Evolutionary conservation across 306 rosid genomes (phyloP).

Genomic region (Purshia tridentata): DNA sequence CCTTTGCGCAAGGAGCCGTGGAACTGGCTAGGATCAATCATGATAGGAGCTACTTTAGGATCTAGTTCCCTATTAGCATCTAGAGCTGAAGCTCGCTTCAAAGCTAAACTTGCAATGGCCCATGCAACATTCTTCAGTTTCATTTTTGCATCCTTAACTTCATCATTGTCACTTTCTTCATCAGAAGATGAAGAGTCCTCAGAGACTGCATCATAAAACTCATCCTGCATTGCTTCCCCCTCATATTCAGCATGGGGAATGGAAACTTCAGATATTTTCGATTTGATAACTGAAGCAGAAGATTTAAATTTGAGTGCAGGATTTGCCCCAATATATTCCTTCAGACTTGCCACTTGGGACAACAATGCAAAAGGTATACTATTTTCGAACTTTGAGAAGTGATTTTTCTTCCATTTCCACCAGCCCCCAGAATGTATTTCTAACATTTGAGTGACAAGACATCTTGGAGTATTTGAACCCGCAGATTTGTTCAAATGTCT

Average conservation of each 20-base stretch:
- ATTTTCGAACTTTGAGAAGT: constrained; percentile 69
- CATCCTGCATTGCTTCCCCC: constrained; percentile 48
- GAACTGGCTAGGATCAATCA: constrained; percentile 44
- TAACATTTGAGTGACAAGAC: constrained; percentile 78
- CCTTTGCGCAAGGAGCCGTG: constrained; percentile 62
- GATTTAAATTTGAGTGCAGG: constrained; percentile 50
- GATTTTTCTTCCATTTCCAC: constrained; percentile 68
- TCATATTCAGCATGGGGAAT: constrained; percentile 47
- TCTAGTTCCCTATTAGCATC: constrained; percentile 53
- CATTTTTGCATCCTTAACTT: constrained; percentile 28
- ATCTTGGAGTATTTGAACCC: constrained; percentile 56
- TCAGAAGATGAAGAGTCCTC: constrained; percentile 51
- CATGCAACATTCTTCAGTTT: constrained; percentile 34
- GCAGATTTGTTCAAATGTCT: constrained; percentile 63
- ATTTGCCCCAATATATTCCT: constrained; percentile 87
- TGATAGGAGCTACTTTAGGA: constrained; percentile 35
- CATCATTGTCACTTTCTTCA: constrained; percentile 37
- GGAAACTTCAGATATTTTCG: constrained; percentile 47
- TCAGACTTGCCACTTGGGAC: constrained; percentile 92
- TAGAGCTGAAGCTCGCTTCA: constrained; percentile 43
- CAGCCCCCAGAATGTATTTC: constrained; percentile 73
- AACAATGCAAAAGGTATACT: constrained; percentile 79
- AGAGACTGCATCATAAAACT: constrained; percentile 81
- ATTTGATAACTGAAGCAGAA: constrained; percentile 38
- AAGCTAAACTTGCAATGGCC: constrained; percentile 31